Base-by-base conservation (phyloP, 164 flowering plant genomes). In the Saururus chinensis region DNA sequence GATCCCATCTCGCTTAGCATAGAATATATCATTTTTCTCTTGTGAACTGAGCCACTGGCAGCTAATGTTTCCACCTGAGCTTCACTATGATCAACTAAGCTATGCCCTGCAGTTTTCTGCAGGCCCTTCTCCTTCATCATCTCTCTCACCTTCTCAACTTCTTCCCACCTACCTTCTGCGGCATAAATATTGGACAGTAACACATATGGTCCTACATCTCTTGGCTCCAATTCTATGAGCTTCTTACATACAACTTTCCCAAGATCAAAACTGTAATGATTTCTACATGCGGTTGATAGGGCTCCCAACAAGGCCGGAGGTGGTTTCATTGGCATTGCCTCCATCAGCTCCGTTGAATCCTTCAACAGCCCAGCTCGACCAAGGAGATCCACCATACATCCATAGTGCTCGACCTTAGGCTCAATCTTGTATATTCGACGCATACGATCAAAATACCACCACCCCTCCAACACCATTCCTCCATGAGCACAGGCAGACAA, bases 301-400 rank as follows among this genome's bases (percentile, higher is more conserved):
- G 82, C 81, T 40, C 82, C 81, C 83, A 84, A 80, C 35, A 82
- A 59, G 10, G 82, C 73, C 4, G 80, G 71, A 40, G 78, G 76
- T 11, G 69, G 77, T 63, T 78, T 71, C 73, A 76, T 63, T 4
- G 82, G 72, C 70, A 85, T 68, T 37, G 62, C 64, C 45, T 61
- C 71, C 42, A 70, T 68, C 19, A 87, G 66, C 51, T 77, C 80
- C 53, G 74, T 82, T 9, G 82, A 76, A 54, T 79, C 79, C 68
- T 75, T 66, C 53, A 75, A 57, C 69, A 82, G 56, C 53, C 88
- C 82, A 23, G 80, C 85, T 24, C 78, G 80, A 17, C 76, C 70
- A 53, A 86, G 86, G 26, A 86, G 86, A 75, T 86, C 81, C 57
- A 80, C 77, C 84, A 86, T 76, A 61, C 88, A 83, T 30, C 86